These are phyloP conservation scores for Nicotiana paniculata DNA, from an alignment of 257 asterid species.

Conservation along the genomic window DNA sequence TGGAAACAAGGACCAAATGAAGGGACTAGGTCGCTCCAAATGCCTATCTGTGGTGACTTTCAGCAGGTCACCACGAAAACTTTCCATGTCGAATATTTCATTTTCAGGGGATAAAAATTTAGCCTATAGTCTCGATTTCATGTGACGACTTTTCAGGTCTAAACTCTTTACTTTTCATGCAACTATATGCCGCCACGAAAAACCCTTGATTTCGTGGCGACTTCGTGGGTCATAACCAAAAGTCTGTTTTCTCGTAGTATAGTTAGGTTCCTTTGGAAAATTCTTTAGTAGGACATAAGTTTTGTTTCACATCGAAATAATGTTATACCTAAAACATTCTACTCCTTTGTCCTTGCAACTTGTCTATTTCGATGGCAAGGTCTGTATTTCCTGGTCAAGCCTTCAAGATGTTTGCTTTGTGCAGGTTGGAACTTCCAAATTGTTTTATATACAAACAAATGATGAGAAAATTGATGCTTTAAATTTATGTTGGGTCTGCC, in stretches of 20 bases:
- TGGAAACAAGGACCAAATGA: no score
- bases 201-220: background rate
- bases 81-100: no score
- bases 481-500: background rate
- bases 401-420: background rate
- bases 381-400: background rate
- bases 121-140: no score
- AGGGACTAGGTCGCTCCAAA: background rate
- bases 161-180: no score
- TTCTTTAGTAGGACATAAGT: background rate
- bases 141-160: no score
- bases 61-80: background rate
- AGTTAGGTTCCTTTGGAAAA: background rate
- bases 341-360: background rate
- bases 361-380: background rate
- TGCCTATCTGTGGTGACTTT: background rate
- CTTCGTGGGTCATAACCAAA: background rate
- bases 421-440: background rate
- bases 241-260: background rate
- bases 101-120: no score
- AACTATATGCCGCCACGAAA: background rate
- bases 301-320: background rate
- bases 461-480: background rate
- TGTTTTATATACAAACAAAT: background rate
- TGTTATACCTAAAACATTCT: background rate